A percentile compares a stretch with the other conserved stretches of the same genome.
These are phyloP conservation scores for Umbelopsis ramanniana DNA, from an alignment of 192 early-diverging fungal species.

Conservation along the genomic window DNA sequence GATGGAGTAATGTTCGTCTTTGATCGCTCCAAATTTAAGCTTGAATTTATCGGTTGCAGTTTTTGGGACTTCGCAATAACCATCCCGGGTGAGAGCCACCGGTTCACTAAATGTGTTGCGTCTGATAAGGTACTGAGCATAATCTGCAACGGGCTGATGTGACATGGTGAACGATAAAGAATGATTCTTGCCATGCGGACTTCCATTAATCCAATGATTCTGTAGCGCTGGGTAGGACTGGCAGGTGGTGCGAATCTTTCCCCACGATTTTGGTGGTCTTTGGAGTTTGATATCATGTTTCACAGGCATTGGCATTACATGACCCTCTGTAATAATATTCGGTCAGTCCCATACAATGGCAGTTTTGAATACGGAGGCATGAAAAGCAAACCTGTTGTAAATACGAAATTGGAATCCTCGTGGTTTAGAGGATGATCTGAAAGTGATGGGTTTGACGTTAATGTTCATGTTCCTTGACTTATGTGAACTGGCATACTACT, in stretches of 20 bases:
- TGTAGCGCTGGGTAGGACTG: background rate
- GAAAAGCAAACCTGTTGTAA: conserved; percentile 72
- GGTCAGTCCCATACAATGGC: too few relatives aligned
- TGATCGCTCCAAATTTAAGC: conserved; percentile 29
- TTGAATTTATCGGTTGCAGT: conserved; percentile 36
- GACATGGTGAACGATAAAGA: background rate
- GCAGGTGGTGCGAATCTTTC: background rate
- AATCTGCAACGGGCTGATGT: conserved; percentile 37
- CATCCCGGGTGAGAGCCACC: conserved; percentile 34
- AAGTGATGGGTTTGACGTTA: background rate
- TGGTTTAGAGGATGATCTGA: conserved; percentile 72
- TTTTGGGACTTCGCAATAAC: conserved; percentile 51
- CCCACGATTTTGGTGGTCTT: background rate
- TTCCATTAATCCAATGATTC: background rate
- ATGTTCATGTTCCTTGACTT: background rate
- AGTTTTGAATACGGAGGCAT: background rate
- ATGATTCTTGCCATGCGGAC: background rate
- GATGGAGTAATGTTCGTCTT: background rate
- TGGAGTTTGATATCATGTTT: conserved; percentile 25
- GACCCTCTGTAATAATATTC: conserved; percentile 50
- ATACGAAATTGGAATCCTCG: conserved; percentile 79
- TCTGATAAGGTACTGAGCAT: conserved; percentile 53
- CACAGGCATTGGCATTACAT: conserved; percentile 51
- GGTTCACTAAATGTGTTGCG: conserved; percentile 21
- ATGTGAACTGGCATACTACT: background rate